Evolutionary conservation across 768 basidiomycete genomes (phyloP).

Genomic region (Ephemerocybe angulata): DNA sequence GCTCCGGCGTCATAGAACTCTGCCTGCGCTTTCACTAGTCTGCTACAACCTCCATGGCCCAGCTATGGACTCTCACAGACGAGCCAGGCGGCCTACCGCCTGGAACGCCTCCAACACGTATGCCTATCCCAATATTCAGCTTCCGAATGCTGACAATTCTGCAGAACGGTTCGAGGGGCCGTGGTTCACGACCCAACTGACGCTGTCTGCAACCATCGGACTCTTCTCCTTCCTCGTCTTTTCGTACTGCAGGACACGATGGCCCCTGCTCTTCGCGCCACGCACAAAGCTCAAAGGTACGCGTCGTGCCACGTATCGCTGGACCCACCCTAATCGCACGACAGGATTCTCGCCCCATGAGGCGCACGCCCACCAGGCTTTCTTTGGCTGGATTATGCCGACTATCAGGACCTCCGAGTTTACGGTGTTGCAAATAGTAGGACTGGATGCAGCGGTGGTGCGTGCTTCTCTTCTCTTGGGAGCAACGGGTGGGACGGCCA

Average conservation of each 20-base stretch:
- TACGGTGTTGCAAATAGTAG: slow-evolving; percentile 92
- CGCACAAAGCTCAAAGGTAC: slow-evolving; percentile 91
- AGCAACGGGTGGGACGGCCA: too few relatives aligned
- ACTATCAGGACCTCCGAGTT: slow-evolving; percentile 89
- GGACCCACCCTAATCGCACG: slow-evolving; percentile 8
- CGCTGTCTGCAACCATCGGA: slow-evolving; percentile 75
- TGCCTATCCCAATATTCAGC: slow-evolving; percentile 20
- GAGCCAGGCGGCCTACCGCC: slow-evolving; percentile 51
- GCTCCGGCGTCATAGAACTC: neutral
- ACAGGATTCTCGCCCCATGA: slow-evolving; percentile 91
- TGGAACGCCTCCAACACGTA: slow-evolving; percentile 62
- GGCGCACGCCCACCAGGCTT: slow-evolving; percentile 79
- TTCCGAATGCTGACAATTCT: too few relatives aligned
- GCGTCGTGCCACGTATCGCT: slow-evolving; percentile 15
- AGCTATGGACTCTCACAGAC: slow-evolving; percentile 19
- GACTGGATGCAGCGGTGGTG: slow-evolving; percentile 94
- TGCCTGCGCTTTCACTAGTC: neutral
- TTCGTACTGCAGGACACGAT: slow-evolving; percentile 82
- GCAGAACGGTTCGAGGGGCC: slow-evolving; percentile 84
- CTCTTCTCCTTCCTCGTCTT: slow-evolving; percentile 80
- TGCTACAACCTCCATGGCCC: neutral
- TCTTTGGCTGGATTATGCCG: slow-evolving; percentile 96
- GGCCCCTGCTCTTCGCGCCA: slow-evolving; percentile 89
- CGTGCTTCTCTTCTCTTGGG: slow-evolving; percentile 32
- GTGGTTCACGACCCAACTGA: slow-evolving; percentile 91